These are phyloP conservation scores for Thinopyrum obtusiflorum DNA, from an alignment of 202 grass and related monocot species.

Conservation along the genomic window DNA sequence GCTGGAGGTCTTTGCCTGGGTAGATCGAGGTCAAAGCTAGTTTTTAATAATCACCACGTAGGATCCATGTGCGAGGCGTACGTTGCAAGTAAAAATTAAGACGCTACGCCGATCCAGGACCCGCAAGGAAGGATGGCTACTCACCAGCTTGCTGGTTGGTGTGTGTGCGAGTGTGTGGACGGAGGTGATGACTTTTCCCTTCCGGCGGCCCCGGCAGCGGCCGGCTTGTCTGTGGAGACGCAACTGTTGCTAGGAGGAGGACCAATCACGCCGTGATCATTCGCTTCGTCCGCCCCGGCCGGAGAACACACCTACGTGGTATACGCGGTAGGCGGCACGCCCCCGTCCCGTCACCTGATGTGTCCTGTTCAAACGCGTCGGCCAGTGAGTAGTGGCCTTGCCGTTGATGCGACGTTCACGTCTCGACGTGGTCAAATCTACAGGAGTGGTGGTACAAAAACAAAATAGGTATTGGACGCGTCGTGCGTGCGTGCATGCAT, in stretches of 20 bases:
- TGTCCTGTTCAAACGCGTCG: constrained; percentile 23
- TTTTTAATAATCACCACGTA: neutral
- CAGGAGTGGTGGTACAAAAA: neutral
- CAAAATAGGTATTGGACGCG: neutral
- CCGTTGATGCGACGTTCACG: constrained; percentile 13
- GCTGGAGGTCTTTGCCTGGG: neutral
- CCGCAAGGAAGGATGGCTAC: neutral
- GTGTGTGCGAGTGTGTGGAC: neutral
- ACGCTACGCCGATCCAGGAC: neutral
- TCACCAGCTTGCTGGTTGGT: neutral
- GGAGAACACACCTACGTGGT: neutral
- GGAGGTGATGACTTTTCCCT: neutral
- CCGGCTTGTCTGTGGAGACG: neutral
- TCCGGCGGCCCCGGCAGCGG: neutral
- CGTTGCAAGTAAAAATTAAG: neutral
- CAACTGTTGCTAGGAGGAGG: neutral
- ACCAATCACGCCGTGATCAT: constrained; percentile 36
- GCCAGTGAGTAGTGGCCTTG: neutral
- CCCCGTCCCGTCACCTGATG: constrained; percentile 1
- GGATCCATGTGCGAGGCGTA: neutral
- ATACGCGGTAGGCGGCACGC: neutral
- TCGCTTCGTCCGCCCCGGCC: neutral
- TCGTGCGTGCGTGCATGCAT: neutral
- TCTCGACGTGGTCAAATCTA: constrained; percentile 32
- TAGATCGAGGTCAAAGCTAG: neutral